Evolutionary conservation across 371 early-diverging fungal genomes (phyloP).

Genomic region (Rhizomucor pusillus): DNA sequence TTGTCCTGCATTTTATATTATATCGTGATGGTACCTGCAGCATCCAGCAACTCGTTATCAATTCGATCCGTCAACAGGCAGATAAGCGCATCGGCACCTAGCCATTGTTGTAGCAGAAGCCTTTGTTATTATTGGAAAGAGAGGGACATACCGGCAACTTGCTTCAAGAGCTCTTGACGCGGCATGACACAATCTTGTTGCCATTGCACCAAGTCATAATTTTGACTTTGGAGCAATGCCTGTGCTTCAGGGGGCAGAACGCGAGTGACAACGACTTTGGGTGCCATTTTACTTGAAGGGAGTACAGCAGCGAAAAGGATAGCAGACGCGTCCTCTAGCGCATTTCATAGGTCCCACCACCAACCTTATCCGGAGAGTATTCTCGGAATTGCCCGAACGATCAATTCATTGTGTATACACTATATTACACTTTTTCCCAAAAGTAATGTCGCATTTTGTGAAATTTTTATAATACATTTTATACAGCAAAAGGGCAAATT

Average conservation of each 20-base stretch:
- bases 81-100: slow-evolving; percentile 62
- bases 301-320: too few relatives aligned
- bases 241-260: slow-evolving; percentile 39
- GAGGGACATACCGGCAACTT: slow-evolving; percentile 24
- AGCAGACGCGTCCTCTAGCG: too few relatives aligned
- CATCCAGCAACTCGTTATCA: slow-evolving; percentile 65
- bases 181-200: slow-evolving; percentile 35
- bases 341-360: too few relatives aligned
- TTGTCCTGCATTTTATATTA: neutral
- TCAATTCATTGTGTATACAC: too few relatives aligned
- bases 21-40: slow-evolving; percentile 46
- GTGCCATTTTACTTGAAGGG: slow-evolving; percentile 11
- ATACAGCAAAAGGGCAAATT: too few relatives aligned
- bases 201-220: slow-evolving; percentile 40
- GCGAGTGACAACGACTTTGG: slow-evolving; percentile 40
- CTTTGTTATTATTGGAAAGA: neutral
- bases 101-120: neutral
- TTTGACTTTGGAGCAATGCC: slow-evolving; percentile 20
- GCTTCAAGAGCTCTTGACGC: slow-evolving; percentile 23
- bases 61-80: slow-evolving; percentile 74
- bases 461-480: too few relatives aligned
- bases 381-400: too few relatives aligned
- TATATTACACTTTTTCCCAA: too few relatives aligned
- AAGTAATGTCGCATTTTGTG: too few relatives aligned
- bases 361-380: too few relatives aligned